Evolutionary conservation across 2,329 filamentous ascomycete genomes (phyloP), one percentile per base, ranked within the genome.

Genomic region (Microdochium paspali): DNA sequence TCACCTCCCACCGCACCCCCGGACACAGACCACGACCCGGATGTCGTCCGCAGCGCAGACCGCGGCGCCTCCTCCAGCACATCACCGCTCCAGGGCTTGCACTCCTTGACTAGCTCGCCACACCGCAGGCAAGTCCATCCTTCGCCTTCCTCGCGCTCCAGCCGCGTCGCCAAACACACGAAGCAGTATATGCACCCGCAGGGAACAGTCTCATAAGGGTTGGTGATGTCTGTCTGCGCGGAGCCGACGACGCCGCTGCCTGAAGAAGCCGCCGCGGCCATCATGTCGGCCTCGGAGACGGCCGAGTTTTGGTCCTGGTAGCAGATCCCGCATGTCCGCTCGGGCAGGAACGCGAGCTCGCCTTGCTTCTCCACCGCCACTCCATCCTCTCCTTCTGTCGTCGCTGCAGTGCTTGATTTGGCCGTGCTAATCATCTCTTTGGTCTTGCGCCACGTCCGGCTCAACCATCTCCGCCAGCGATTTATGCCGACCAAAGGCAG

Each of bases 121-220:
- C 93, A 98, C 20, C 93, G 79, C 44, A 98, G 70, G 67, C 93
- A 98, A 10, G 81, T 78, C 89, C 90, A 96, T 2, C 91, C 91
- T 60, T 96, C 89, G 26, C 91, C 93, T 62, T 96, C 91, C 66
- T 97, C 91, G 4, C 84, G 81, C 65, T 96, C 91, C 40, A 98
- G 76, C 50, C 87, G 81, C 49, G 90, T 88, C 3, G 90, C 89
- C n/a, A 97, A 68, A 60, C 93, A 98, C 18, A 95, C 88, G 61
- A 94, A 98, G 66, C 93, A 98, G 68, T 97, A 98, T 50, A 96
- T 76, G 64, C 90, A 95, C 1, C 86, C 86, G 58, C 93, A 98
- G 1, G 89, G 84, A 2, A 90, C 79, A 1, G 90, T 81, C 67
- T 95, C 89, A 63, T 98, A 98, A 0, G 93, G 90, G 62, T 97